phyloP scores from a whole-genome alignment of 768 basidiomycete genomes.

The Trametes cubensis region DNA sequence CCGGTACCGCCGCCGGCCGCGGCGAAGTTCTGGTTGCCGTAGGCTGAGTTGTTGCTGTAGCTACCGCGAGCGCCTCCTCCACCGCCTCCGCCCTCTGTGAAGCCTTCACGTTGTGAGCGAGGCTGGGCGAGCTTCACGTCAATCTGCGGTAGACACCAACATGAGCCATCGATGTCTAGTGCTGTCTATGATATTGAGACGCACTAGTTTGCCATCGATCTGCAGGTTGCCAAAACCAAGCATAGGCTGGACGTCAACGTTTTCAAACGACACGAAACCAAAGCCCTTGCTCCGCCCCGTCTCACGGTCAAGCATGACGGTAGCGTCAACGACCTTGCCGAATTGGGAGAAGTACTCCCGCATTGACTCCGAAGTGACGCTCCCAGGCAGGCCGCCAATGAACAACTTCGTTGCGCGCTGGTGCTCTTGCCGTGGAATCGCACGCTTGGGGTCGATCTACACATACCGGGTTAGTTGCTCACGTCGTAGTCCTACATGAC shows the following conservation, averaged over 20 bases:
- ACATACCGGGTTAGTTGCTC: slow-evolving; percentile 9
- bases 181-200: slow-evolving; percentile 32
- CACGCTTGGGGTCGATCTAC: slow-evolving; percentile 99
- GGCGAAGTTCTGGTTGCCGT: slow-evolving; percentile 32
- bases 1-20: slow-evolving; percentile 28
- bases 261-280: slow-evolving; percentile 95
- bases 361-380: slow-evolving; percentile 93
- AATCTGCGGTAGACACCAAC: slow-evolving; percentile 56
- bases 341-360: slow-evolving; percentile 92
- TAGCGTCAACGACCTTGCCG: slow-evolving; percentile 95
- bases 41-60: slow-evolving; percentile 43
- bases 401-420: slow-evolving; percentile 93
- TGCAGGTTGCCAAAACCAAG: slow-evolving; percentile 87
- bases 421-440: slow-evolving; percentile 95
- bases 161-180: not conserved
- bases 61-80: slow-evolving; percentile 44
- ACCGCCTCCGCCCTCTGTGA: slow-evolving; percentile 52
- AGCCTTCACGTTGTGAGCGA: slow-evolving; percentile 74
- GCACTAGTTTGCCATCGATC: slow-evolving; percentile 92
- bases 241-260: slow-evolving; percentile 86
- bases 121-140: slow-evolving; percentile 98
- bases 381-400: slow-evolving; percentile 90
- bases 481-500: not conserved
- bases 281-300: slow-evolving; percentile 96
- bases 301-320: slow-evolving; percentile 98